Percentiles rank a stretch among this genome's conserved stretches.
Evolutionary conservation across 495 filamentous ascomycete species (phyloP).

Genomic region (Barbatosphaeria neglecta): DNA sequence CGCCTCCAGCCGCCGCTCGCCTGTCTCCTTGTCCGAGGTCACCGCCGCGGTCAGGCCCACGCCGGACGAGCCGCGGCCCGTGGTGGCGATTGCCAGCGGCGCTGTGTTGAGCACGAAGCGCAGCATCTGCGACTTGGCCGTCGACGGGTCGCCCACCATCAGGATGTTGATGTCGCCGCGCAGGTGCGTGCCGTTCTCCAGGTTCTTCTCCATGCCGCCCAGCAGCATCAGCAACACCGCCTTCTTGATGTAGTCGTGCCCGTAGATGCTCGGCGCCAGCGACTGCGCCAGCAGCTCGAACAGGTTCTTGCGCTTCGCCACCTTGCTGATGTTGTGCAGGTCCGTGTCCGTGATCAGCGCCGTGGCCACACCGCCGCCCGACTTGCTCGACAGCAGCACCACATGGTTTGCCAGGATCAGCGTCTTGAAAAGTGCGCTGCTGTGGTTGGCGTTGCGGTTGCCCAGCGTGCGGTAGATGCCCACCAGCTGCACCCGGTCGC

Average conservation of each 20-base stretch:
- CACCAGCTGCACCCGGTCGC: slow-evolving; percentile 90
- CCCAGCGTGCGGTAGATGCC: slow-evolving; percentile 89
- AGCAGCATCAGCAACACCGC: slow-evolving; percentile 94
- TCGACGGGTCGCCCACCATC: slow-evolving; percentile 98
- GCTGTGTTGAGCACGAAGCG: slow-evolving; percentile 97
- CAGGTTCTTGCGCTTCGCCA: slow-evolving; percentile 88
- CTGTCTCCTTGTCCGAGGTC: slow-evolving; percentile 93
- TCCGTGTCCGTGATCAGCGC: slow-evolving; percentile 93
- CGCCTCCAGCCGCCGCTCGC: slow-evolving; percentile 86
- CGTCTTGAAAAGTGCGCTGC: slow-evolving; percentile 86
- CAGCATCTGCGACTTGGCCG: slow-evolving; percentile 93
- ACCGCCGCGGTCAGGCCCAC: slow-evolving; percentile 97
- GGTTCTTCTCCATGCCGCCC: slow-evolving; percentile 97
- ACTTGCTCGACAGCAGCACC: slow-evolving; percentile 89
- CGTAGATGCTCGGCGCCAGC: slow-evolving; percentile 93
- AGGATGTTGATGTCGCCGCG: slow-evolving; percentile 98
- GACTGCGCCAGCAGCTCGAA: slow-evolving; percentile 94
- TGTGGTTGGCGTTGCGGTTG: slow-evolving; percentile 79
- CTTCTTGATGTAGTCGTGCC: slow-evolving; percentile 97
- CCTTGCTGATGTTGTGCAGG: slow-evolving; percentile 96
- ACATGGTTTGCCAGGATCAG: slow-evolving; percentile 90
- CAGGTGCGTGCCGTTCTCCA: slow-evolving; percentile 96
- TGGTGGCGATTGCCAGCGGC: slow-evolving; percentile 92
- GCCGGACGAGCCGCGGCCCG: slow-evolving; percentile 91
- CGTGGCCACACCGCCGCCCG: slow-evolving; percentile 85